phyloP scores from a whole-genome alignment of 805 yeast genomes.

The Ogataea zsoltii region DNA sequence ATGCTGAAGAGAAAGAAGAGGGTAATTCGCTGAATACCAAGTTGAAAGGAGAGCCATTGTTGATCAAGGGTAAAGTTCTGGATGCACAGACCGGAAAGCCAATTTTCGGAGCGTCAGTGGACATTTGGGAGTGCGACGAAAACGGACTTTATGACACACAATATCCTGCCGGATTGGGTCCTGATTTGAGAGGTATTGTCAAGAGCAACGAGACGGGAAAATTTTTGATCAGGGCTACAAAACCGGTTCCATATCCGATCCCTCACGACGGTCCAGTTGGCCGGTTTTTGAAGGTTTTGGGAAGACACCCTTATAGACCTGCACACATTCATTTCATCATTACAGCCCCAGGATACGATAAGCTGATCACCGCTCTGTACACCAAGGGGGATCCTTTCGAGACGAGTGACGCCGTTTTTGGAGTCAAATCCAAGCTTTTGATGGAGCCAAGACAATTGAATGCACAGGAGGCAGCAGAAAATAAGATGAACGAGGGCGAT shows the following conservation, averaged over 20 bases:
- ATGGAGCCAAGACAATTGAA: slow-evolving; percentile 9
- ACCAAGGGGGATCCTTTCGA: slow-evolving; percentile 11
- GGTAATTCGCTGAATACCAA: slow-evolving; percentile 4
- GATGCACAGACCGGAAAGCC: slow-evolving; percentile 8
- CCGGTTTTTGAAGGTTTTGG: slow-evolving; percentile 5
- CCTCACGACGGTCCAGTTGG: slow-evolving; percentile 15
- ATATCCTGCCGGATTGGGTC: slow-evolving; percentile 7
- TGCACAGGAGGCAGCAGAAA: slow-evolving; percentile 4
- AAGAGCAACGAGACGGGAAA: slow-evolving; percentile 2
- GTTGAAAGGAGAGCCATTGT: slow-evolving; percentile 9
- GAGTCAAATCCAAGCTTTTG: slow-evolving; percentile 10
- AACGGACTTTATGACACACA: slow-evolving; percentile 14
- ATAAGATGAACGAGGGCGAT: slow-evolving; percentile 2
- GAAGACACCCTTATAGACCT: slow-evolving; percentile 12
- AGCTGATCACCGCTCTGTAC: slow-evolving; percentile 9
- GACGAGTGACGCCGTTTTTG: slow-evolving; percentile 14
- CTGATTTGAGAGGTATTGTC: slow-evolving; percentile 11
- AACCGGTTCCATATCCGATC: slow-evolving; percentile 14
- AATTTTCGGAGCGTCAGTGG: slow-evolving; percentile 6
- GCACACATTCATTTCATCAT: slow-evolving; percentile 13
- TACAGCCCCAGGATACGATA: slow-evolving; percentile 8
- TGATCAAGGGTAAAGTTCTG: slow-evolving; percentile 5
- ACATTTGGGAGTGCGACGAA: slow-evolving; percentile 14
- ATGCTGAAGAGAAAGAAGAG: slow-evolving; percentile 8
- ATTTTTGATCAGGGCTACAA: slow-evolving; percentile 9